Evolutionary conservation across 805 yeast genomes (phyloP), one percentile per base, ranked within the genome.

Genomic region (Metschnikowia continentalis): DNA sequence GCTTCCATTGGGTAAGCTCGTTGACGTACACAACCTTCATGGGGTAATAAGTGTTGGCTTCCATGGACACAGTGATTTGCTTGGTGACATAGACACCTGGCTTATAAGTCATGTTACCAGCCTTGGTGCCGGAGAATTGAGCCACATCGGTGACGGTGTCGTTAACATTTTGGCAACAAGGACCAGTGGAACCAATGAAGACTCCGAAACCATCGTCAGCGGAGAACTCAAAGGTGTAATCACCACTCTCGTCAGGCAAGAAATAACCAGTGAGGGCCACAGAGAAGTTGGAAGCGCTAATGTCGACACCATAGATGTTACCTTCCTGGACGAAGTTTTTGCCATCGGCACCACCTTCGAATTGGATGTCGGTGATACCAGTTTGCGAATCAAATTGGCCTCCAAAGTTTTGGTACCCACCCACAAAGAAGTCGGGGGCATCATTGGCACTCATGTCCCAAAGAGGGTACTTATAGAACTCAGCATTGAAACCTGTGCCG

Each of bases 1-100:
- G 47, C 33, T 44, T 44, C 47, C 47, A 44, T 30, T 44, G 47
- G 23, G 47, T 44, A n/a, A 44, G 40, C 47, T 44, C 47, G 26
- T 42, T 42, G 26, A 48, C 47, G 39, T 42, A 48, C 8, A 48
- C 35, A 20, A 48, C 17, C 38, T 48, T 42, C 32, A 48, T 48
- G 10, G 51, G 51, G 40, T 48, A 50, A 22, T 35, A 46, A 3
- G 38, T 37, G 5, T 30, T 36, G 11, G 30, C 47, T 15, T 40
- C 49, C 39, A 50, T 44, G 20, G 46, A 30, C 6, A 50, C 42
- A 2, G 42, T 35, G 30, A 44, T 44, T 13, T 15, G 14, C 32
- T 23, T 35, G 35, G 47, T 44, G 17, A 22, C 30, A 15, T 7
- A 8, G n/a, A 35, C 35, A 22, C 47, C 47, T 3, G 38, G 47